Base-by-base conservation (phyloP, 202 grass and related monocot species). In the Saccharum hybrid region DNA sequence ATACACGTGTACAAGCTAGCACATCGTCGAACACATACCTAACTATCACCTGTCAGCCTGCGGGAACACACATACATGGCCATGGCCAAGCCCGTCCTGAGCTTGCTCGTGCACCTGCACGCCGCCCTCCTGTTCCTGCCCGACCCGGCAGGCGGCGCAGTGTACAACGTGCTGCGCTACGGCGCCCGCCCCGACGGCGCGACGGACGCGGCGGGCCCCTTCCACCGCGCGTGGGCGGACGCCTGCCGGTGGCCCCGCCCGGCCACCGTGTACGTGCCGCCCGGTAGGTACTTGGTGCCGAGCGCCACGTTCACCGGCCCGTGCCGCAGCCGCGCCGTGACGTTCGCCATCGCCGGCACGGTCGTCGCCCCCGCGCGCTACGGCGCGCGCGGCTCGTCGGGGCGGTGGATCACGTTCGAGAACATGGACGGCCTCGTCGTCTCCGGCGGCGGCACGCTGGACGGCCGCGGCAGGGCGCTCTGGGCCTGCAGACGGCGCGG, bases 391-490 rank as follows among this genome's bases (percentile, higher is more conserved):
- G 82, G 67, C 52, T 36, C 45, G n/a, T 18, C 86, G 7, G 81
- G 81, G 2, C 26, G 78, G 76, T 97, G 90, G 94, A 91, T 97
- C 51, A 63, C 88, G 16, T 97, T 97, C 85, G 90, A 91, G 72
- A 67, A 68, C 42, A 74, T 97, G 36, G 84, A 93, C 2, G 90
- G 94, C 21, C 78, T 94, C 33, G 83, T 83, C 7, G 72, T 97
- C 78, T 80, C 85, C 78, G 94, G 94, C 31, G 94, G 94, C 31
- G 94, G 94, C 52, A 90, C 84, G 14, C 78, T 97, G 28, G 82
- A 97, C 78, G 94, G 90, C 70, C 89, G 72, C 65, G 94, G 94
- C 39, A 14, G 76, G 10, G 38, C 92, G 13, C 84, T 97, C 70
- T 94, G 94, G 94, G 40, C 73, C 0, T 97, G 94, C 88, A 93